Base-by-base conservation (phyloP, 202 grass and related monocot species). In the Dendrocalamus latiflorus region DNA sequence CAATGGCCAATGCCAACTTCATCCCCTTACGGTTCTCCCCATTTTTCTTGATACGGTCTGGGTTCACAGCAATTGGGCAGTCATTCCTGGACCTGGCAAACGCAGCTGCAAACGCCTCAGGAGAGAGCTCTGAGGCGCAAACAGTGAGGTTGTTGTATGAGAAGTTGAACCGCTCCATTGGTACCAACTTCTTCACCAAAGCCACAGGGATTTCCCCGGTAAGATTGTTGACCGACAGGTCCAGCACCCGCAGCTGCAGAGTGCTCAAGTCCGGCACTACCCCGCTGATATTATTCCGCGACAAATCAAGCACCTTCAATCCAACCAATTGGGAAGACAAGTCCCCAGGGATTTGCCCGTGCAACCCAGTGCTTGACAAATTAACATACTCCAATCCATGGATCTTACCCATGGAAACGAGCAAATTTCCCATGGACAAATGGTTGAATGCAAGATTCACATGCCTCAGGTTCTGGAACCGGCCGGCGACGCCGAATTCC, bases 141-240 rank as follows among this genome's bases (percentile, higher is more conserved):
- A n/a, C n/a, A n/a, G n/a, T n/a, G n/a, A n/a, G n/a, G n/a, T n/a
- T n/a, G n/a, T 99, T 99, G 85, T 92, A 95, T 81, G 96, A 99
- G 71, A 99, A 93, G 76, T 99, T 95, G 91, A 99, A 95, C 36
- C 49, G 83, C 53, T 90, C 87, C 87, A 98, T 90, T 0, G 38
- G 71, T 3, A 45, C 17, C 78, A 98, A 51, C 49, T 87, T 90
- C 76, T 92, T 91, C 63, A 93, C 88, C 72, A 98, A 85, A 21
- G 85, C 65, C 78, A 80, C 76, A 24, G 96, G 96, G 70, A 98
- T 90, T 82, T 98, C 89, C 11, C 96, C 93, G 0, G 93, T 95
- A 62, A 99, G 93, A 81, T 95, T 99, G 89, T 99, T 99, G 53
- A 92, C 59, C 0, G 96, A 99, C 84, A 95, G 79, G 82, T 99